These are phyloP conservation scores for Quercus wislizeni DNA, from an alignment of 306 rosid species.

Conservation along the genomic window DNA sequence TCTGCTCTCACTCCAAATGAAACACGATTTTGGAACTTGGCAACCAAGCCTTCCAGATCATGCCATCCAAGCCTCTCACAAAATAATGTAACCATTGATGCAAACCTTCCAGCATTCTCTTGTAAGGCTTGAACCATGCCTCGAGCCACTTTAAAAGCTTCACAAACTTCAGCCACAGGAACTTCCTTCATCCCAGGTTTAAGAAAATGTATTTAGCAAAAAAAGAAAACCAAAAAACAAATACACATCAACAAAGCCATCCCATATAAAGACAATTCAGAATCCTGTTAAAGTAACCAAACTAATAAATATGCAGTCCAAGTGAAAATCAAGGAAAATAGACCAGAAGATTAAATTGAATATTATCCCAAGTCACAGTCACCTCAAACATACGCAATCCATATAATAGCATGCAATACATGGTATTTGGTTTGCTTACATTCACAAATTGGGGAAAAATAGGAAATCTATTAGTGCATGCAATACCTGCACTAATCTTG, in stretches of 20 bases:
- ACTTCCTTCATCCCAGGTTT: conserved; percentile 62
- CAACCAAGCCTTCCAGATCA: conserved; percentile 85
- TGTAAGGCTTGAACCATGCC: conserved; percentile 97
- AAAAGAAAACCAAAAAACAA: conserved; percentile 9
- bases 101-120: conserved; percentile 98
- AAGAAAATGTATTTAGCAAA: conserved; percentile 13
- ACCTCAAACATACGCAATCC: not conserved
- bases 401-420: not conserved
- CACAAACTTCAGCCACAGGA: conserved; percentile 84
- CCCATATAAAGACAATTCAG: conserved; percentile 1
- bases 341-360: not conserved
- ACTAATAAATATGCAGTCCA: not conserved
- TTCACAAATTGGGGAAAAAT: conserved; percentile 4
- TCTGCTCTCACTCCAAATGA: conserved; percentile 96
- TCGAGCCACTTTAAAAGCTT: conserved; percentile 87
- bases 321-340: not conserved
- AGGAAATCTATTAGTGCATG: conserved; percentile 13
- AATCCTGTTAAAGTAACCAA: not conserved
- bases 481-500: conserved; percentile 88
- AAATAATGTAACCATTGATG: conserved; percentile 90
- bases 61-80: conserved; percentile 99
- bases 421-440: not conserved
- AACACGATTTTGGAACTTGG: conserved; percentile 92
- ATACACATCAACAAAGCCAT: conserved; percentile 4
- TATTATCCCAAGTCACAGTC: not conserved